Evolutionary conservation across 1,139 yeast genomes (phyloP).

Genomic region (Suhomyces yuchorum): DNA sequence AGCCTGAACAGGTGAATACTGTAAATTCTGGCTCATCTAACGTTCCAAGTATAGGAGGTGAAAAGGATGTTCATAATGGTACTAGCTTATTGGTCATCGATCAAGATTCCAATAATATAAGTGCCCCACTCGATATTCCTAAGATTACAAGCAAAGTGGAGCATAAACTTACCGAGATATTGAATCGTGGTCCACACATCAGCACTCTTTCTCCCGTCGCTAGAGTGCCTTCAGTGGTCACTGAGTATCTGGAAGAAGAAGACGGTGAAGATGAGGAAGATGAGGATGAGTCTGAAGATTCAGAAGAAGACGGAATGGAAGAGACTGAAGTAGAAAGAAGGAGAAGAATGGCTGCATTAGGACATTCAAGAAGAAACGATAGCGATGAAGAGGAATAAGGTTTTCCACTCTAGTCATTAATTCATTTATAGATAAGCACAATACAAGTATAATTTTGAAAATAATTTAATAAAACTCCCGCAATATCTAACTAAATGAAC

Average conservation of each 20-base stretch:
- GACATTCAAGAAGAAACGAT: constrained; percentile 49
- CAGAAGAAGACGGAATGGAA: constrained; percentile 31
- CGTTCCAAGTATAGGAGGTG: constrained; percentile 4
- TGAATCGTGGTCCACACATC: constrained; percentile 12
- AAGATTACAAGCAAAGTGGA: constrained; percentile 30
- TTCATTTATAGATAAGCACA: background rate
- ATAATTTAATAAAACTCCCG: background rate
- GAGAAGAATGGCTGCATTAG: constrained; percentile 83
- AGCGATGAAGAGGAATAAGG: constrained; percentile 55
- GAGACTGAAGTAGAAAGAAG: constrained; percentile 74
- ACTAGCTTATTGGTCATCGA: constrained; percentile 18
- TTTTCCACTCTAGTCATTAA: background rate
- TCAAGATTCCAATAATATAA: constrained; percentile 26
- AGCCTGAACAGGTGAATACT: background rate
- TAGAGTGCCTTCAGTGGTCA: constrained; percentile 11
- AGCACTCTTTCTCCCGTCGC: constrained; percentile 7
- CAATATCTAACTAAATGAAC: too few species aligned
- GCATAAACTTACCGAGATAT: constrained; percentile 28
- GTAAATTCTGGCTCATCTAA: background rate
- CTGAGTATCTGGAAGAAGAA: constrained; percentile 17
- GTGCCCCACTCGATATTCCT: constrained; percentile 22
- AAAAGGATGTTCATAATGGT: background rate
- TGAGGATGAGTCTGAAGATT: constrained; percentile 21
- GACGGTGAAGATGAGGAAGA: constrained; percentile 14
- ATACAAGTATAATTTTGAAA: background rate